These are phyloP conservation scores for Candida yuanshanica DNA, from an alignment of 805 yeast genomes.

Conservation along the genomic window DNA sequence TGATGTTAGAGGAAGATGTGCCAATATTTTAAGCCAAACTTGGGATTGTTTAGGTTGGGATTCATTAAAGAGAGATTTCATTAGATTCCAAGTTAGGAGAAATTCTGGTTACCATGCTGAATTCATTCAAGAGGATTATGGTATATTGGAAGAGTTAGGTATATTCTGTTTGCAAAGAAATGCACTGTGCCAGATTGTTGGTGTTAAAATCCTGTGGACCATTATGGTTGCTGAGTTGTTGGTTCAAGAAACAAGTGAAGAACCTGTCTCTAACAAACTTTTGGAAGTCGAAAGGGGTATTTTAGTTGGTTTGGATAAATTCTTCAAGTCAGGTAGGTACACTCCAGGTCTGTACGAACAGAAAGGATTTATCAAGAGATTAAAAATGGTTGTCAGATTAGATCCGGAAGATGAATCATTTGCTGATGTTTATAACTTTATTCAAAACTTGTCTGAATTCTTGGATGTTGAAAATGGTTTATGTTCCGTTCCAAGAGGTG, in stretches of 20 bases:
- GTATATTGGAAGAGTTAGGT: slow-evolving; percentile 58
- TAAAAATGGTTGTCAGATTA: slow-evolving; percentile 44
- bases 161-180: slow-evolving; percentile 66
- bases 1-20: slow-evolving; percentile 54
- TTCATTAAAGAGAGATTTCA: slow-evolving; percentile 45
- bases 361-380: slow-evolving; percentile 41
- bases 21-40: slow-evolving; percentile 47
- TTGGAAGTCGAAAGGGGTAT: slow-evolving; percentile 59
- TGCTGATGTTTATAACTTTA: slow-evolving; percentile 40
- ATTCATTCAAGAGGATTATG: slow-evolving; percentile 51
- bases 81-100: slow-evolving; percentile 52
- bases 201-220: slow-evolving; percentile 66
- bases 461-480: slow-evolving; percentile 60
- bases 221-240: slow-evolving; percentile 63
- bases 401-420: slow-evolving; percentile 65
- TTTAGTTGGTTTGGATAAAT: slow-evolving; percentile 56
- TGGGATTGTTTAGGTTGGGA: slow-evolving; percentile 76
- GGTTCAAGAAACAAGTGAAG: slow-evolving; percentile 51
- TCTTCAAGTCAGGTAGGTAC: slow-evolving; percentile 52
- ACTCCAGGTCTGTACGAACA: slow-evolving; percentile 54
- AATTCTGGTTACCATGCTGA: slow-evolving; percentile 71
- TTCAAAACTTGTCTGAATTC: slow-evolving; percentile 54
- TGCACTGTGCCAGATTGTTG: slow-evolving; percentile 50
- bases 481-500: slow-evolving; percentile 69
- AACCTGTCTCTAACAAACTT: slow-evolving; percentile 46